Evolutionary conservation across 805 yeast species (phyloP).

Genomic region (Saturnispora diversa): DNA sequence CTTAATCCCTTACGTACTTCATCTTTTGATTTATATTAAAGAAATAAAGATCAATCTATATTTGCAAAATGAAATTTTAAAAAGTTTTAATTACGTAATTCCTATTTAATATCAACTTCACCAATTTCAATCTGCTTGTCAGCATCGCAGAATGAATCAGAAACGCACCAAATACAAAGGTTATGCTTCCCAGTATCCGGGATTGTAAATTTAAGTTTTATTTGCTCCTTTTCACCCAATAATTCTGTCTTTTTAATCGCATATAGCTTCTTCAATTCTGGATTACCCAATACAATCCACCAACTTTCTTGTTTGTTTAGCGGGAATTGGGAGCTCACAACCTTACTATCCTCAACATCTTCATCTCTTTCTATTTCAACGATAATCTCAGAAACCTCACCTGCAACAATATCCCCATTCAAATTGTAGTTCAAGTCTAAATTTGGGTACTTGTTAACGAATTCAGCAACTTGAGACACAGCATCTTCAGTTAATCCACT

Average conservation of each 20-base stretch:
- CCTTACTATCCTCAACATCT: constrained; percentile 56
- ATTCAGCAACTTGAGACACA: constrained; percentile 65
- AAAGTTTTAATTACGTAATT: neutral
- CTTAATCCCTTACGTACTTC: constrained; percentile 15
- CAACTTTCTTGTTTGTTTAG: constrained; percentile 55
- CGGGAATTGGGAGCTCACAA: constrained; percentile 55
- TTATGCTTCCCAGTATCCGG: constrained; percentile 54
- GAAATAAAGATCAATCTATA: too few relatives aligned
- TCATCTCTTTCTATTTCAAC: constrained; percentile 64
- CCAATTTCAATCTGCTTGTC: constrained; percentile 63
- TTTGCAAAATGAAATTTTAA: neutral
- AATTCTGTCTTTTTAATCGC: constrained; percentile 63
- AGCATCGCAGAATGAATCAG: constrained; percentile 89
- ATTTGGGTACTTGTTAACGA: constrained; percentile 86
- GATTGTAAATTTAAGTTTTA: constrained; percentile 47
- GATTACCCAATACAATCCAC: constrained; percentile 86
- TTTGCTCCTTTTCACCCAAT: constrained; percentile 42
- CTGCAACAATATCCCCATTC: constrained; percentile 34
- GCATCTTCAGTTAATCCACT: constrained; percentile 40
- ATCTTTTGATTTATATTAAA: neutral
- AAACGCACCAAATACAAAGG: constrained; percentile 73
- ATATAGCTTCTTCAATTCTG: constrained; percentile 48
- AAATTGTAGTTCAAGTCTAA: constrained; percentile 58
- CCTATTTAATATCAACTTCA: neutral
- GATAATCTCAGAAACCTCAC: constrained; percentile 38